Evolutionary conservation across 257 asterid species (phyloP), one percentile per base, ranked within the genome.

Genomic region (Craterostigma plantagineum): DNA sequence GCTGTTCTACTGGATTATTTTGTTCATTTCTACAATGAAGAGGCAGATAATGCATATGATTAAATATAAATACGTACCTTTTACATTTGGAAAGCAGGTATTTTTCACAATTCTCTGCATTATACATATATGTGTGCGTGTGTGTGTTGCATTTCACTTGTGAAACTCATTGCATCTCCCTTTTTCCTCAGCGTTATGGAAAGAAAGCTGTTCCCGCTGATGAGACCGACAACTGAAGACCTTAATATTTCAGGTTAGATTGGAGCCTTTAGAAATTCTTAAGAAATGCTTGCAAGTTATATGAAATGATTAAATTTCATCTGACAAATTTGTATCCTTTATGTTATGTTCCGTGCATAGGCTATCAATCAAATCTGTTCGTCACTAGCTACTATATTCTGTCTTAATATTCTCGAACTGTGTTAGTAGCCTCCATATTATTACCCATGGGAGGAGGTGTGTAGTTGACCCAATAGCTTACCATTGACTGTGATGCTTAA

Each of bases 31-130:
- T 6, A 82, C 97, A 9, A 87, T 87, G 97, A 87, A 79, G 78
- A 76, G 93, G 82, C 97, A 87, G 58, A 79, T 87, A 69, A 76
- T 82, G 93, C 97, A 87, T 67, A 87, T 87, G 97, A 53, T 87
- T 37, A 87, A 79, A 52, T 87, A 87, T 54, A 76, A 65, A 66
- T 87, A 87, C 49, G 95, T 87, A 39, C 97, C 97, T 30, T 79
- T 87, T 70, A 78, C 97, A 14, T 54, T 76, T 23, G 97, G 97
- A 56, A 87, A 87, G 72, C 93, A 79, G 94, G 97, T 82, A 58
- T 14, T 42, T 45, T 14, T 15, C 44, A 13, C 44, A 55, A 16
- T 47, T 38, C 30, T 9, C 8, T 33, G 39, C 2, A n/a, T n/a
- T n/a, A n/a, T n/a, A 33, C 37, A n/a, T n/a, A 18, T n/a, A 23